Conservation (phyloP, 2,329 filamentous ascomycete genomes). For the Acrodontium crateriforme region DNA sequence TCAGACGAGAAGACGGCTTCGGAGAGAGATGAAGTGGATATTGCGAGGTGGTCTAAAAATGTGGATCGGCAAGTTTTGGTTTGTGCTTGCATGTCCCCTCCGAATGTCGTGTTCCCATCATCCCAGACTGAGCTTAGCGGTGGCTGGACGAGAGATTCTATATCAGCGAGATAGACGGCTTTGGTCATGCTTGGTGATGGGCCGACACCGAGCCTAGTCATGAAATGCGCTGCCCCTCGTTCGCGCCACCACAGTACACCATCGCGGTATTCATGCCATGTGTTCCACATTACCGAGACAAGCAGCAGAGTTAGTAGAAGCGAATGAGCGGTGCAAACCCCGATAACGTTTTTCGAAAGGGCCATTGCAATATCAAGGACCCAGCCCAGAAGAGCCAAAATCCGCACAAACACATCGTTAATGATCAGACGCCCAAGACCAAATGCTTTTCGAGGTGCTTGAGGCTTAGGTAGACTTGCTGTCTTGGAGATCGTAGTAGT, state of each 20-base stretch:
- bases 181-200: constrained; percentile 64
- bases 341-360: constrained; percentile 15
- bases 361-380: constrained; percentile 32
- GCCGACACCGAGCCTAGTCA: constrained; percentile 65
- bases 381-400: constrained; percentile 14
- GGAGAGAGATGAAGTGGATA: constrained; percentile 6
- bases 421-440: constrained; percentile 16
- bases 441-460: constrained; percentile 6
- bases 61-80: constrained; percentile 18
- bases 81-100: not conserved
- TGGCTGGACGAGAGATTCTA: constrained; percentile 47
- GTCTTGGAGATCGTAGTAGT: constrained; percentile 6
- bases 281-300: constrained; percentile 58
- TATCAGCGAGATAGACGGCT: constrained; percentile 68
- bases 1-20: no score
- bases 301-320: constrained; percentile 57
- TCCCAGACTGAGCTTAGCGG: constrained; percentile 7
- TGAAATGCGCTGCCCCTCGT: constrained; percentile 63
- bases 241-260: constrained; percentile 74
- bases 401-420: constrained; percentile 16
- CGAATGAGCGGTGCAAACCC: constrained; percentile 44
- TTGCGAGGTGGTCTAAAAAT: constrained; percentile 19
- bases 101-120: not conserved
- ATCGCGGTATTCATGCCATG: constrained; percentile 60
- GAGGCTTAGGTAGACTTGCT: constrained; percentile 4